These are phyloP conservation scores for California macrophylla DNA, from an alignment of 441 rosid genomes.

Conservation along the genomic window DNA sequence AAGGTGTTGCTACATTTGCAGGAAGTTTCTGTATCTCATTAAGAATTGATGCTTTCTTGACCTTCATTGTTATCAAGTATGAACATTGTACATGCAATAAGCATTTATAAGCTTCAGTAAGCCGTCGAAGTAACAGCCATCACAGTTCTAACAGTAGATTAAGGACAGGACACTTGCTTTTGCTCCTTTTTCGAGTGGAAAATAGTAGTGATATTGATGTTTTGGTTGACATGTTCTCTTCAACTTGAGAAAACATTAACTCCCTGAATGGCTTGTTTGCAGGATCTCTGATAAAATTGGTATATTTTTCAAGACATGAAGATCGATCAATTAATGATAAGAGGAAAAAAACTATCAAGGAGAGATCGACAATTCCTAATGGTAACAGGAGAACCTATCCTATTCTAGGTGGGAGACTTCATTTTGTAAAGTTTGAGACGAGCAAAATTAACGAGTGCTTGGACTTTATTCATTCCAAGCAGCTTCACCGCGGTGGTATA, in stretches of 20 bases:
- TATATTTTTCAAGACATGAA: conserved; percentile 93
- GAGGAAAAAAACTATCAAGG: conserved; percentile 61
- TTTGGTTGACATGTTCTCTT: background rate
- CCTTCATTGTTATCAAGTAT: background rate
- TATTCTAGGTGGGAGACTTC: conserved; percentile 96
- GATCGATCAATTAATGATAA: conserved; percentile 48
- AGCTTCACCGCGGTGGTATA: conserved; percentile 73
- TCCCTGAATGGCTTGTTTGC: conserved; percentile 17
- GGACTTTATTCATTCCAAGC: conserved; percentile 87
- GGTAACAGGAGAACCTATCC: conserved; percentile 84
- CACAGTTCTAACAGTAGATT: background rate
- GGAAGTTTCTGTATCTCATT: background rate
- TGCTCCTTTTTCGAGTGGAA: conserved; percentile 1
- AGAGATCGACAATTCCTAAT: conserved; percentile 63
- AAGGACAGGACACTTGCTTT: background rate
- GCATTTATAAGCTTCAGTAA: background rate
- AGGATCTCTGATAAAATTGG: conserved; percentile 94
- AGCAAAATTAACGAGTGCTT: conserved; percentile 79
- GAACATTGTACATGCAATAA: background rate
- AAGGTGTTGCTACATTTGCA: background rate
- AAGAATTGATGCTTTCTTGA: background rate
- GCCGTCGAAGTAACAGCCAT: background rate
- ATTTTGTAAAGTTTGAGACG: conserved; percentile 95
- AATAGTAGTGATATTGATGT: background rate
- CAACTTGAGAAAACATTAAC: background rate